These are phyloP conservation scores for Calonectria hawksworthii DNA, from an alignment of 2,329 filamentous ascomycete genomes.

Conservation along the genomic window DNA sequence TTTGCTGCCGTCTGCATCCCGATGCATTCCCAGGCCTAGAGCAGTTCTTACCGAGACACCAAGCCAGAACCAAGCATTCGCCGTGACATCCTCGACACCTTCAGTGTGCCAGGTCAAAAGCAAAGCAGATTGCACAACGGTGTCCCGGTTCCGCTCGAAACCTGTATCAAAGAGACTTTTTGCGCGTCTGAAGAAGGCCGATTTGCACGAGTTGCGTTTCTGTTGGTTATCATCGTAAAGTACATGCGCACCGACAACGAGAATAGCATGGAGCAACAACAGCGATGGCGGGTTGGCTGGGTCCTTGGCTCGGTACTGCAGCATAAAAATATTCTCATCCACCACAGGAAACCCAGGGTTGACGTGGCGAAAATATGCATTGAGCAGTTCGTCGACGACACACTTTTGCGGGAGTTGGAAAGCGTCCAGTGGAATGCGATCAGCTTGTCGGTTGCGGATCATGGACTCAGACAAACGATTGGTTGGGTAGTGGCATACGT, in stretches of 20 bases:
- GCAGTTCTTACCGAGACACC: not conserved
- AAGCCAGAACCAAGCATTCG: not conserved
- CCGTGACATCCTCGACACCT: not conserved
- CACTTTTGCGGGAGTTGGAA: not conserved
- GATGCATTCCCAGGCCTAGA: not conserved
- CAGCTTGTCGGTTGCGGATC: not conserved
- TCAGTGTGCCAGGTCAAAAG: not conserved
- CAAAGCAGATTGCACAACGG: not conserved
- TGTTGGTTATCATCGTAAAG: not conserved
- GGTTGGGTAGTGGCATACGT: not conserved
- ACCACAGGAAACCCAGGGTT: not conserved
- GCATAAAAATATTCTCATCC: not conserved
- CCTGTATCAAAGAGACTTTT: not conserved
- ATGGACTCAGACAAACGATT: not conserved
- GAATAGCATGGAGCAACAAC: not conserved
- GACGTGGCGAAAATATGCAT: not conserved
- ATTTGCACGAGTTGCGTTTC: not conserved
- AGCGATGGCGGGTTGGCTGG: not conserved
- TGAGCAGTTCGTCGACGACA: not conserved
- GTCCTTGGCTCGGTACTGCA: not conserved
- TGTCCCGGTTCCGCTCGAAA: not conserved
- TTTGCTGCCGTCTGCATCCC: not conserved
- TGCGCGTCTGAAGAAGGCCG: not conserved
- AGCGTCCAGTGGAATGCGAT: not conserved
- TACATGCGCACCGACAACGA: not conserved